A percentile compares a stretch with the other conserved stretches of the same genome.
These are phyloP conservation scores for Salix arbutifolia DNA, from an alignment of 345 rosid species.

Conservation along the genomic window DNA sequence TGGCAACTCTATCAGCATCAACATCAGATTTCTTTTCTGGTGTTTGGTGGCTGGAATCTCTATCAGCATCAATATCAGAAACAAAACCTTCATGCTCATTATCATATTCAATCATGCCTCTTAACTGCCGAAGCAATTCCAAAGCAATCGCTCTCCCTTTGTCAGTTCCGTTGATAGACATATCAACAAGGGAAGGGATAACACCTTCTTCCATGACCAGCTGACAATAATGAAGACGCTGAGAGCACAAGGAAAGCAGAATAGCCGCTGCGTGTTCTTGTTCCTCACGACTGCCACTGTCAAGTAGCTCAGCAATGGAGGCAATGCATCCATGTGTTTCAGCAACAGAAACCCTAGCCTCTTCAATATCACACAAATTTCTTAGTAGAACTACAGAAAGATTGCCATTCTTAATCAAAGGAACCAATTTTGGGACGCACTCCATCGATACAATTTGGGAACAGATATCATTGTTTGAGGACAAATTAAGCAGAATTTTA, in stretches of 20 bases:
- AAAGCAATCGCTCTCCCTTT: slow-evolving; percentile 50
- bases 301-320: slow-evolving; percentile 57
- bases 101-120: slow-evolving; percentile 24
- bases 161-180: slow-evolving; percentile 61
- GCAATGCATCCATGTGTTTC: slow-evolving; percentile 59
- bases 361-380: slow-evolving; percentile 50
- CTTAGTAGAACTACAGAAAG: slow-evolving; percentile 44
- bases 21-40: slow-evolving; percentile 23
- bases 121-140: slow-evolving; percentile 66
- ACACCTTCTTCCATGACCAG: slow-evolving; percentile 60
- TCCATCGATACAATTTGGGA: slow-evolving; percentile 38
- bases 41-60: slow-evolving; percentile 10
- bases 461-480: slow-evolving; percentile 43
- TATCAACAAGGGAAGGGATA: slow-evolving; percentile 46
- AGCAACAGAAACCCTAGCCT: slow-evolving; percentile 50
- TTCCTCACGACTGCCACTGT: slow-evolving; percentile 44
- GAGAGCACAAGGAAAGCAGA: slow-evolving; percentile 39
- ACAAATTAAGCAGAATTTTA: slow-evolving; percentile 51
- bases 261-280: slow-evolving; percentile 53
- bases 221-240: slow-evolving; percentile 41
- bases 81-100: slow-evolving; percentile 20
- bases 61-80: slow-evolving; percentile 7
- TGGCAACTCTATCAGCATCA: too few relatives aligned
- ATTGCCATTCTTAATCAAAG: slow-evolving; percentile 38
- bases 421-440: slow-evolving; percentile 54